A percentile compares a stretch with the other conserved stretches of the same genome.
Evolutionary conservation across 768 basidiomycete genomes (phyloP).

Genomic region (Russula virescens): DNA sequence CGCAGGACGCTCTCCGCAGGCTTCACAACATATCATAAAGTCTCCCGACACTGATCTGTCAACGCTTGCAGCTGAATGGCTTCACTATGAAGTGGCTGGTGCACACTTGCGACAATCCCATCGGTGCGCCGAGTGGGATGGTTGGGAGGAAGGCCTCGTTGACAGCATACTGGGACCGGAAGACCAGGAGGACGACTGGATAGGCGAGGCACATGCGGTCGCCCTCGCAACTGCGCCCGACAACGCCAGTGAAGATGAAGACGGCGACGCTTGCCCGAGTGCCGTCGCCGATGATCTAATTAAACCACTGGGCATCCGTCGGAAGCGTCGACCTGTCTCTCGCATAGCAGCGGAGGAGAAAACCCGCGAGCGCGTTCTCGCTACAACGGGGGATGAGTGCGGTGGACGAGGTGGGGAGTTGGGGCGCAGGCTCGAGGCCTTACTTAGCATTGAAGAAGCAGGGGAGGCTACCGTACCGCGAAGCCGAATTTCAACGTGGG

Average conservation of each 20-base stretch:
- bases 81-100: conserved; percentile 63
- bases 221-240: neutral
- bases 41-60: conserved; percentile 32
- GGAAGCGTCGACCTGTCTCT: conserved; percentile 40
- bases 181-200: conserved; percentile 70
- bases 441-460: conserved; percentile 45
- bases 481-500: conserved; percentile 8
- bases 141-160: conserved; percentile 83
- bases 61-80: conserved; percentile 60
- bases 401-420: conserved; percentile 77
- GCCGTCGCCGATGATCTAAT: conserved; percentile 19
- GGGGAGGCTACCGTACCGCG: conserved; percentile 15
- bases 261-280: conserved; percentile 17
- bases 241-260: conserved; percentile 14
- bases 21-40: conserved; percentile 26
- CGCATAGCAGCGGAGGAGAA: conserved; percentile 51
- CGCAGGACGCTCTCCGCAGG: conserved; percentile 27
- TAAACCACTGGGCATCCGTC: conserved; percentile 16
- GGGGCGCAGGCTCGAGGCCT: conserved; percentile 68
- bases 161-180: conserved; percentile 69
- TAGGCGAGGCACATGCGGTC: conserved; percentile 27
- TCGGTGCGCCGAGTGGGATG: conserved; percentile 82
- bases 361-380: conserved; percentile 65
- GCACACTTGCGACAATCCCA: conserved; percentile 68
- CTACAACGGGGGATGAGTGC: conserved; percentile 68